Base-by-base conservation (phyloP, 331 rosid species). In the Quercus tomentella region DNA sequence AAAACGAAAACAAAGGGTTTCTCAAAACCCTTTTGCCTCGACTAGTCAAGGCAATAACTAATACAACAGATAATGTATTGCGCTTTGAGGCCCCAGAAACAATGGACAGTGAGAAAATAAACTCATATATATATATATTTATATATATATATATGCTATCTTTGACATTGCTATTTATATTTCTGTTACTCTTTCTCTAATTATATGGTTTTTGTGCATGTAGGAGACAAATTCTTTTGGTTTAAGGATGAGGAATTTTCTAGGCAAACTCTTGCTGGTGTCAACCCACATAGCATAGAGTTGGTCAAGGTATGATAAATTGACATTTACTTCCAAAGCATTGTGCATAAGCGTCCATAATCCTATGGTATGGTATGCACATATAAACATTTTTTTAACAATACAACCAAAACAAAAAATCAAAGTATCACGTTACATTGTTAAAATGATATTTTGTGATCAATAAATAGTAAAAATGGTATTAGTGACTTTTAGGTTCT, bases 221-320 rank as follows among this genome's bases (percentile, higher is more conserved):
- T 70, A 89, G 90, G 85, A 57, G 93, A 89, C 82, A 87, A 79
- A 62, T 85, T 89, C 85, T 87, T 87, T 43, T 89, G 93, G 93
- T 77, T 81, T 72, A 80, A 81, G 77, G 91, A 89, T 65, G 87
- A 77, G 30, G 89, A 89, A 61, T 89, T 89, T 85, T 88, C 51
- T 43, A 83, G 93, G 76, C 86, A 89, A 69, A 89, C 93, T 17
- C 88, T 89, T 67, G 86, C 93, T 17, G 91, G 93, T 33, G 87
- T 87, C 60, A 87, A 89, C 70, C 93, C 93, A 2, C 85, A 17
- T 14, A 74, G 88, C 78, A 65, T 89, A 70, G 78, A 77, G 62
- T 77, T 84, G 80, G 82, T 89, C 71, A 87, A 74, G 85, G 93
- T 89, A 77, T 31, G 74, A 17, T 4, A 15, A 12, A 20, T 35